Percentiles rank a stretch among this genome's conserved stretches.
phyloP scores from a whole-genome alignment of 805 yeast species.

The Starmerella tilneyi region DNA sequence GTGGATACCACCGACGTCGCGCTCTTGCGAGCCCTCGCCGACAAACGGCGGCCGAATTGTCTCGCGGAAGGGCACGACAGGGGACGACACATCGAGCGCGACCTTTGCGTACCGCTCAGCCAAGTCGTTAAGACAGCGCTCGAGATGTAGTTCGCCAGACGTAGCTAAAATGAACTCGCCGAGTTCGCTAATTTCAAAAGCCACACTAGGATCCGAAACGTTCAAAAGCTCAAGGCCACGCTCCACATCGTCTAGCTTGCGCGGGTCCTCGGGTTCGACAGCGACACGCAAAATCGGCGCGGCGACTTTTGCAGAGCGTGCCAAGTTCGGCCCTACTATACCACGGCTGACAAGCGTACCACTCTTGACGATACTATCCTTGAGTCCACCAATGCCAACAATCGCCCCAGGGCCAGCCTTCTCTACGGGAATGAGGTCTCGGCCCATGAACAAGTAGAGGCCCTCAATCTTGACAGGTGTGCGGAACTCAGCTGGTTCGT shows the following conservation, averaged over 20 bases:
- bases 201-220: slow-evolving; percentile 91
- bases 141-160: slow-evolving; percentile 94
- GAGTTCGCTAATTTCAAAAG: slow-evolving; percentile 69
- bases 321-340: slow-evolving; percentile 58
- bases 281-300: slow-evolving; percentile 93
- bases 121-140: slow-evolving; percentile 84
- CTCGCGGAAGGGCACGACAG: slow-evolving; percentile 90
- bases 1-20: slow-evolving; percentile 36
- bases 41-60: slow-evolving; percentile 51
- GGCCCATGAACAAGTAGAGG: slow-evolving; percentile 80
- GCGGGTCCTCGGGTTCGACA: slow-evolving; percentile 84
- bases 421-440: slow-evolving; percentile 67
- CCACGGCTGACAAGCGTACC: slow-evolving; percentile 65
- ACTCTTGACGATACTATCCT: slow-evolving; percentile 67
- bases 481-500: slow-evolving; percentile 43
- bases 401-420: slow-evolving; percentile 90
- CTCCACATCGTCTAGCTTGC: slow-evolving; percentile 56
- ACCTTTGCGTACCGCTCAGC: slow-evolving; percentile 77
- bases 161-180: slow-evolving; percentile 92
- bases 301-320: slow-evolving; percentile 62
- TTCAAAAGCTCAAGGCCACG: slow-evolving; percentile 68
- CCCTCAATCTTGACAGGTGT: slow-evolving; percentile 53
- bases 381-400: slow-evolving; percentile 88
- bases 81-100: slow-evolving; percentile 76
- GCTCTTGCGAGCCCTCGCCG: slow-evolving; percentile 27